phyloP scores from a whole-genome alignment of 768 basidiomycete genomes.

The Obba rivulosa region DNA sequence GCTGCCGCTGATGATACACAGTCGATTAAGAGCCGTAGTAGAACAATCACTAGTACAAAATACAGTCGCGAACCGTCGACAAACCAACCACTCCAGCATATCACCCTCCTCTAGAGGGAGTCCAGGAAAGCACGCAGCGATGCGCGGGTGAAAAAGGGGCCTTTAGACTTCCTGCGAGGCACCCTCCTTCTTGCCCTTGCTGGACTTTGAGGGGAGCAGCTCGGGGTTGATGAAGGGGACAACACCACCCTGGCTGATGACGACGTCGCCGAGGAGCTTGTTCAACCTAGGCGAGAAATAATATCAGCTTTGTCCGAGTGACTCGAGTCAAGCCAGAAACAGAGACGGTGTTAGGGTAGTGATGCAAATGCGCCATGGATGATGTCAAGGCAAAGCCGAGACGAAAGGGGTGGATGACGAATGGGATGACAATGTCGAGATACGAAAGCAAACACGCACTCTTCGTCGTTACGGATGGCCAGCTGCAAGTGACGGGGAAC shows the following conservation, averaged over 20 bases:
- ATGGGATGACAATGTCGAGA: background rate
- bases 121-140: too few relatives aligned
- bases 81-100: background rate
- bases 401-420: background rate
- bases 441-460: conserved; percentile 33
- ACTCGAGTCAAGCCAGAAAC: background rate
- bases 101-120: too few relatives aligned
- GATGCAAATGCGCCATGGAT: background rate
- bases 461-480: conserved; percentile 73
- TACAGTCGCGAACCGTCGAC: conserved; percentile 1
- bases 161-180: conserved; percentile 45
- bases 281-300: conserved; percentile 35
- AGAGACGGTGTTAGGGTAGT: too few relatives aligned
- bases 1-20: too few relatives aligned
- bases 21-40: too few relatives aligned
- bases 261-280: conserved; percentile 53
- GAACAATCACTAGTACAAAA: conserved; percentile 2
- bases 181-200: conserved; percentile 44
- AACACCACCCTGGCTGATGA: conserved; percentile 77
- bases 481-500: conserved; percentile 75
- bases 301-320: background rate
- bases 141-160: background rate
- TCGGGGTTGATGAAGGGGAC: conserved; percentile 56
- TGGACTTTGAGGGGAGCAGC: conserved; percentile 38
- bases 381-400: too few relatives aligned